Base-by-base conservation (phyloP, 768 basidiomycete genomes). In the Auriscalpium orientale region DNA sequence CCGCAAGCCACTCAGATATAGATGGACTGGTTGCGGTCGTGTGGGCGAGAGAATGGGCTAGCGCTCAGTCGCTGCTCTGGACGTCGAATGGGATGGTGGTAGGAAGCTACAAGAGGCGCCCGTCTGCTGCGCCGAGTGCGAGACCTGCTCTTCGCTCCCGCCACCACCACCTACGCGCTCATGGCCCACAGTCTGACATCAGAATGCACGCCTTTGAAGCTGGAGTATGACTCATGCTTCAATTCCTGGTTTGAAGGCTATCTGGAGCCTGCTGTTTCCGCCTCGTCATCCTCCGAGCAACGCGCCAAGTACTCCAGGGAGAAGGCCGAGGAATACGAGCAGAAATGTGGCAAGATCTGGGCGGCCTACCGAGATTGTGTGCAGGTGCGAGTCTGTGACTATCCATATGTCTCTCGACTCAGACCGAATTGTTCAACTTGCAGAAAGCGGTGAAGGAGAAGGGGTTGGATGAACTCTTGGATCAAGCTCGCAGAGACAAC, bases 221-320 rank as follows among this genome's bases (percentile, higher is more conserved):
- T 83, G 52, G 73, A 82, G 54, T 98, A 97, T 68, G 95, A 98
- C 70, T 76, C 89, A 0, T 98, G 95, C 76, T 98, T 98, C 75
- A 97, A 97, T 65, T 82, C 88, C 8, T 98, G 95, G 95, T 94
- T 99, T 63, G 94, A 97, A 70, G 92, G 91, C 11, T 99, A 98
- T 69, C 83, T 98, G 21, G 88, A 93, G 65, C 93, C 93, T 9
- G 84, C 83, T 10, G 75, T 87, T 16, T 65, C 71, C 28, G 65
- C 66, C 34, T 56, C 64, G 16, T 57, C 67, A 49, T 67, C 71
- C 35, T 64, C 76, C 12, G 73, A 77, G 52, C 72, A 79, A 55
- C 81, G 82, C 48, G 72, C 77, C 15, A 79, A 75, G 47, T 85
- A 87, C 64, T 83, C 87, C 3, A 82, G 84, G 63, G 71, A 80